Evolutionary conservation across 495 filamentous ascomycete genomes (phyloP), one percentile per base, ranked within the genome.

Genomic region (Penicillium daleae): DNA sequence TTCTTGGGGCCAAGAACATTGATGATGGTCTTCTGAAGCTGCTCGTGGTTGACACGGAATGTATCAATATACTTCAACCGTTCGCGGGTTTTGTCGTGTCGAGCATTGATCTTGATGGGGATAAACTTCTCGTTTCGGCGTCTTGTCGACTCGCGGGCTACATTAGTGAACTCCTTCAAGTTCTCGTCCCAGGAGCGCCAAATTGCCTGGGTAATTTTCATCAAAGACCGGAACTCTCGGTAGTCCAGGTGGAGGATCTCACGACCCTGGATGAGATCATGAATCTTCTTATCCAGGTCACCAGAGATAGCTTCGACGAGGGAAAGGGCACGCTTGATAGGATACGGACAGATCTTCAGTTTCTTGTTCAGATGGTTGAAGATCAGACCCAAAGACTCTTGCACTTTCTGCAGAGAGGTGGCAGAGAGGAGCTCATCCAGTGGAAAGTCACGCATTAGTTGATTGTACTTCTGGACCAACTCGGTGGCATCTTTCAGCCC

Each of bases 261-360:
- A 33, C 88, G 89, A 15, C 95, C 95, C 50, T 92, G 87, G 27
- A 99, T 85, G 31, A 98, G 79, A 10, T 86, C 84, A 70, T 97
- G 94, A 49, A 99, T 84, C 59, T 91, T 88, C 31, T 86, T 82
- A 66, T 98, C 92, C 26, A 99, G 80, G 68, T 99, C 95, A 5
- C 87, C 91, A 10, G 95, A 99, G 50, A 99, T 98, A n/a, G 96
- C 92, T 75, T 96, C 92, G 13, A 98, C 95, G n/a, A 99, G 85
- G 29, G 92, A 91, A 62, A 99, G 83, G 12, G 95, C 93, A 60
- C 95, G 87, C 63, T 87, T 87, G 65, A 99, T 91, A 3, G 95
- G 95, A 71, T 99, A 99, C 5, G 92, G 91, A 59, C 90, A 96
- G 50, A 97, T 91, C 66, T 94, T 89, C 70, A 98, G 80, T 79